A percentile compares a stretch with the other conserved stretches of the same genome.
Evolutionary conservation across 495 filamentous ascomycete species (phyloP).

Genomic region (Penicillium chermesinum): DNA sequence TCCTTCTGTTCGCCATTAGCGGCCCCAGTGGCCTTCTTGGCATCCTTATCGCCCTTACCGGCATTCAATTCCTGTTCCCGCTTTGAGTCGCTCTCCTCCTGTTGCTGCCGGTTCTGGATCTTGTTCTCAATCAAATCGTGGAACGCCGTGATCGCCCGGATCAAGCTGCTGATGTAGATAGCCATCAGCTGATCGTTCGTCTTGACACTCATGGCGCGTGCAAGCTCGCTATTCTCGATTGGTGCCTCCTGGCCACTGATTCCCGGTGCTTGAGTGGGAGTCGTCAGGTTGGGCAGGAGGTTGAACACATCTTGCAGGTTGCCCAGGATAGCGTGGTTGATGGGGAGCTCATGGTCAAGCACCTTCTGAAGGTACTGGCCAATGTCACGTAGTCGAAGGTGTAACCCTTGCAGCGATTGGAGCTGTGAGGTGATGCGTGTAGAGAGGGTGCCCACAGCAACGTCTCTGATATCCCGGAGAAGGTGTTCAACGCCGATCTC

Average conservation of each 20-base stretch:
- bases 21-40: constrained; percentile 54
- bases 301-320: constrained; percentile 99
- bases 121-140: constrained; percentile 99
- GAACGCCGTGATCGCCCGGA: constrained; percentile 97
- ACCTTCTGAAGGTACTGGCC: constrained; percentile 94
- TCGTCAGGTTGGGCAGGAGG: constrained; percentile 91
- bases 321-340: constrained; percentile 96
- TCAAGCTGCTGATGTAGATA: constrained; percentile 93
- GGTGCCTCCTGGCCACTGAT: constrained; percentile 43
- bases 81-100: constrained; percentile 88
- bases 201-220: constrained; percentile 95
- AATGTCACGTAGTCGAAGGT: constrained; percentile 92
- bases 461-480: constrained; percentile 93
- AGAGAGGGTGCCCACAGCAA: constrained; percentile 96
- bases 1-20: constrained; percentile 60
- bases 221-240: constrained; percentile 73
- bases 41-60: constrained; percentile 59
- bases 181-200: constrained; percentile 98
- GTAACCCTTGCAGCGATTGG: constrained; percentile 93
- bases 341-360: constrained; percentile 80
- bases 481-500: constrained; percentile 99
- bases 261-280: constrained; percentile 56
- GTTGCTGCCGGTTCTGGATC: constrained; percentile 96
- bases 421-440: constrained; percentile 97
- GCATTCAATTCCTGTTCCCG: constrained; percentile 60